Conservation (phyloP, 495 filamentous ascomycete species). For the Lasiosphaeriaceae sp. region DNA sequence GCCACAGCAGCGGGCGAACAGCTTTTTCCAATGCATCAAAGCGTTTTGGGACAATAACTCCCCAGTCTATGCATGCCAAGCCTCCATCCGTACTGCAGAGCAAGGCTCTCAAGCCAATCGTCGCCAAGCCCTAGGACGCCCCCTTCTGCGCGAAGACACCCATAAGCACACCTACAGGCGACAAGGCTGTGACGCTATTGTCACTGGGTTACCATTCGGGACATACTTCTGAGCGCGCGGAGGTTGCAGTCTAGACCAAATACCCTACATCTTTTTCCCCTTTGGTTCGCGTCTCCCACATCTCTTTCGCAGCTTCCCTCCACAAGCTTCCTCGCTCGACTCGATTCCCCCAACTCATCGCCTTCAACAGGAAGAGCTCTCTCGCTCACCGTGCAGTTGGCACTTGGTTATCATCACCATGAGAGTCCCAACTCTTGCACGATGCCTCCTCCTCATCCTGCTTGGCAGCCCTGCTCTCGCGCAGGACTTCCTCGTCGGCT, state of each 20-base stretch:
- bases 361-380: not conserved
- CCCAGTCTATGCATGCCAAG: constrained; percentile 2
- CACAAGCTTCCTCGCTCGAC: not conserved
- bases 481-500: constrained; percentile 7
- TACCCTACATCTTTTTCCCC: not conserved
- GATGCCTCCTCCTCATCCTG: not conserved
- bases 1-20: not conserved
- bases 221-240: not conserved
- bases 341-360: too few species aligned
- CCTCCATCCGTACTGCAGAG: not conserved
- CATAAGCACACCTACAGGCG: not conserved
- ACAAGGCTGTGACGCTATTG: not conserved
- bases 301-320: not conserved
- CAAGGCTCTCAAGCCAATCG: not conserved
- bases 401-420: not conserved
- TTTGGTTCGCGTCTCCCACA: not conserved
- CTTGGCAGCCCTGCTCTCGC: not conserved
- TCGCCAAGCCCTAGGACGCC: not conserved
- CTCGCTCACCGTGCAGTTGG: not conserved
- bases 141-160: not conserved
- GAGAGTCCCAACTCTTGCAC: not conserved
- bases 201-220: not conserved
- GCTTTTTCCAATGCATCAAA: not conserved
- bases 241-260: not conserved
- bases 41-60: not conserved